Evolutionary conservation across 2,329 filamentous ascomycete species (phyloP).

Genomic region (Verticillium longisporum): DNA sequence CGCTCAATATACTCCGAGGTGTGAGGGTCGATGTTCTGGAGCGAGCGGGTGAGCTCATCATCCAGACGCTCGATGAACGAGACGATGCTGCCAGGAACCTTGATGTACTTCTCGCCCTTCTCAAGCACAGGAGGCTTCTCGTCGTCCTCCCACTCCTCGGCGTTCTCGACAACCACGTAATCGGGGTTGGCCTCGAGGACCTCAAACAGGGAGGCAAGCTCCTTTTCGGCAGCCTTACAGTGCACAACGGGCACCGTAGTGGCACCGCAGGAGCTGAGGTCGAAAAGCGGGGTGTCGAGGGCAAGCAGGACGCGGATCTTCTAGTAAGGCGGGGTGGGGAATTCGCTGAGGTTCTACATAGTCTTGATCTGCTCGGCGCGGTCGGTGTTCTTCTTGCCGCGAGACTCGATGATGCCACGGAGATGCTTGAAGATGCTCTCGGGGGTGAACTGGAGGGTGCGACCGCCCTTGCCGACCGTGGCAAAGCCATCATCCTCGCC

Average conservation of each 20-base stretch:
- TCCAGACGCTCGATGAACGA: constrained; percentile 93
- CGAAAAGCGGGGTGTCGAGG: constrained; percentile 88
- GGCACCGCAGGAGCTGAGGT: constrained; percentile 72
- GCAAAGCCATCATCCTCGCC: constrained; percentile 76
- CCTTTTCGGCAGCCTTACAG: constrained; percentile 91
- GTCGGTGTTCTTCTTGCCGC: constrained; percentile 99
- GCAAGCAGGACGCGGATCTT: constrained; percentile 87
- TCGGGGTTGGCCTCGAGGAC: constrained; percentile 74
- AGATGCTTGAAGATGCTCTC: constrained; percentile 99
- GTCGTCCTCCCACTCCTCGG: constrained; percentile 98
- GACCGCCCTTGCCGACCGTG: constrained; percentile 82
- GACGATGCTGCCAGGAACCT: constrained; percentile 86
- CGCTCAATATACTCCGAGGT: constrained; percentile 98
- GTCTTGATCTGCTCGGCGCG: constrained; percentile 88
- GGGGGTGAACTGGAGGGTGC: constrained; percentile 84
- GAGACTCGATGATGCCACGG: constrained; percentile 83
- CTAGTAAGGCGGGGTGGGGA: constrained; percentile 87
- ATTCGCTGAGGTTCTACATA: constrained; percentile 93
- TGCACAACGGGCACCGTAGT: constrained; percentile 89
- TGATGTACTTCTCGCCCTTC: constrained; percentile 73
- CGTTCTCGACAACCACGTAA: constrained; percentile 81
- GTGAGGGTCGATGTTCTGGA: constrained; percentile 96
- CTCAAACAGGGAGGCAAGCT: constrained; percentile 70
- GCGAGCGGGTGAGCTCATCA: constrained; percentile 93
- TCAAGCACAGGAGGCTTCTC: constrained; percentile 79